Conservation (phyloP, 345 rosid species). For the Angophora floribunda region DNA sequence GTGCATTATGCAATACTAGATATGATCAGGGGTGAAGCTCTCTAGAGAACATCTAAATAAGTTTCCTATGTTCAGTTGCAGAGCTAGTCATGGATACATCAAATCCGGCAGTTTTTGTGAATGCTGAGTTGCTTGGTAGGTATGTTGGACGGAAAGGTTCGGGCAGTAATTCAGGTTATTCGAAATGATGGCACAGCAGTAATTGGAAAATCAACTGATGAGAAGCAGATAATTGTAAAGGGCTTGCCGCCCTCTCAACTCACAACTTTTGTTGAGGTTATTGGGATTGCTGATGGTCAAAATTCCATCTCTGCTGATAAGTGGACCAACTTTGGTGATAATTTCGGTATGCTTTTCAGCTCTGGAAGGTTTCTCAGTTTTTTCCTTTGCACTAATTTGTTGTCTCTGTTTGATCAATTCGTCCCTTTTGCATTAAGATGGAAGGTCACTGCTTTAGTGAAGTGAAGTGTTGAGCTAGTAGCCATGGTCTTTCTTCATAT, state of each 20-base stretch:
- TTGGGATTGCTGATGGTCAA: slow-evolving; percentile 78
- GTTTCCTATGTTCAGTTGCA: neutral
- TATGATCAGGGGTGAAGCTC: neutral
- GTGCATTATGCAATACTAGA: neutral
- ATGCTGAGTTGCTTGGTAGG: slow-evolving; percentile 49
- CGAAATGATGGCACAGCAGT: slow-evolving; percentile 41
- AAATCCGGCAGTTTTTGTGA: slow-evolving; percentile 78
- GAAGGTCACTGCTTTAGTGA: neutral
- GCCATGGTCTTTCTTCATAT: neutral
- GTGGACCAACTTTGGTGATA: slow-evolving; percentile 73
- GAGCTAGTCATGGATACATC: slow-evolving; percentile 58
- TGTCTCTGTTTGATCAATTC: neutral
- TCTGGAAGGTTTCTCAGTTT: neutral
- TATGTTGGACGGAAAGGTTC: slow-evolving; percentile 61
- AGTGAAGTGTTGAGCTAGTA: neutral
- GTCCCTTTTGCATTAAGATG: neutral
- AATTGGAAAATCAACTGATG: slow-evolving; percentile 70
- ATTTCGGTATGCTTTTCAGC: slow-evolving; percentile 39
- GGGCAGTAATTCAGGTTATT: slow-evolving; percentile 59
- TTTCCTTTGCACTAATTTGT: neutral
- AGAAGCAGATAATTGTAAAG: slow-evolving; percentile 38
- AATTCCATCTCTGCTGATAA: slow-evolving; percentile 51
- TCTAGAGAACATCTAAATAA: neutral
- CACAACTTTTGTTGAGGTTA: slow-evolving; percentile 64
- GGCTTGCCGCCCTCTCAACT: slow-evolving; percentile 47